Evolutionary conservation across 2,329 filamentous ascomycete species (phyloP), one percentile per base, ranked within the genome.

Genomic region (Phialophora tarda): DNA sequence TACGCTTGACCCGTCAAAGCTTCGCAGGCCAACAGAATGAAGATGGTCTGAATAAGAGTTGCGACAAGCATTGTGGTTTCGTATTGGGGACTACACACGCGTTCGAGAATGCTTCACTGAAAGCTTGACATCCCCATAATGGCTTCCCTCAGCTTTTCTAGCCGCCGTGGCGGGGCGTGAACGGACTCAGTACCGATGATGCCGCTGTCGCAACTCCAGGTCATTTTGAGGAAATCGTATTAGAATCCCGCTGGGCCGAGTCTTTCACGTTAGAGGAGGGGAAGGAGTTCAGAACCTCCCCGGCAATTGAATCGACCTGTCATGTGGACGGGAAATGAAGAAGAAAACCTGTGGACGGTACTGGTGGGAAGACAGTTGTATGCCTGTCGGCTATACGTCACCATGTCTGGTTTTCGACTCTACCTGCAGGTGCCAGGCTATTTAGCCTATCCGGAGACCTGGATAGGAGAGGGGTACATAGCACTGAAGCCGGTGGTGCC

Each of bases 271-370:
- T 10, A 12, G 17, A 28, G 14, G 53, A 34, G 53, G 53, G 26
- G 48, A 23, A 51, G 48, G 23, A 4, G 8, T 24, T 26, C 48
- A 51, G 5, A 7, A 21, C 48, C 21, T 26, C 48, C 10, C 14
- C 48, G 48, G 48, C 48, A 51, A 23, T 51, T 51, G 48, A 51
- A 51, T 26, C 48, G 48, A 51, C 21, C 48, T 51, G 48, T 28
- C 53, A 55, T 30, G 28, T 21, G 53, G 23, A 53, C 11, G 48
- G 53, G 2, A 30, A 30, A 21, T 28, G 24, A 7, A 30, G 1
- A 55, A 34, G 12, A 24, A 17, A 55, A 34, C 14, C 53, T 34
- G 28, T 5, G 11, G 24, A 30, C 14, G 28, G 26, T 17, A 55
- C 53, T 55, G 53, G 53, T 34, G 12, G n/a, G 24, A 17, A 30